Conservation (phyloP, 116 monocot species). For the Thalassia testudinum region DNA sequence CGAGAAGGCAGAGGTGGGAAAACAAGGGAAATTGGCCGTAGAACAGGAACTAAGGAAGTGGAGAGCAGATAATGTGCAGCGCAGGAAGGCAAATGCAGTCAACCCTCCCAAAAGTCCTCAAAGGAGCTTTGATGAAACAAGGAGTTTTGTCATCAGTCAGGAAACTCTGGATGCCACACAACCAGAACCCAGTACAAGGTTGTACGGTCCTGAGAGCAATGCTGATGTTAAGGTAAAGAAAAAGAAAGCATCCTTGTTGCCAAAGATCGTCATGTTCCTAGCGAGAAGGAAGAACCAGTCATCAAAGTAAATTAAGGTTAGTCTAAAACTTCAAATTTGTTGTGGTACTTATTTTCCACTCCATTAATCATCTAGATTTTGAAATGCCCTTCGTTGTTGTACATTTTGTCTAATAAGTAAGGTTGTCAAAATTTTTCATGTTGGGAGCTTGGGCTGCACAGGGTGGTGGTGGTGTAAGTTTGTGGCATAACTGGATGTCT, state of each 20-base stretch:
- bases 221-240: conserved; percentile 9
- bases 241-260: conserved; percentile 21
- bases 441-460: too few relatives aligned
- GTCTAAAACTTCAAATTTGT: too few relatives aligned
- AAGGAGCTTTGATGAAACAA: conserved; percentile 12
- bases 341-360: too few relatives aligned
- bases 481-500: too few relatives aligned
- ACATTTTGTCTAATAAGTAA: too few relatives aligned
- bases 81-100: conserved; percentile 17
- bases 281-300: conserved; percentile 10
- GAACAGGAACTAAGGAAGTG: conserved; percentile 66
- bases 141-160: conserved; percentile 2
- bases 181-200: neutral
- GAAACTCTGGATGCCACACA: neutral
- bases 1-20: conserved; percentile 37
- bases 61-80: conserved; percentile 47
- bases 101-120: conserved; percentile 14
- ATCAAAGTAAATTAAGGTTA: neutral
- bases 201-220: neutral
- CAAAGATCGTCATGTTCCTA: conserved; percentile 13
- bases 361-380: too few relatives aligned
- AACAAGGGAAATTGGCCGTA: conserved; percentile 42
- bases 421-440: too few relatives aligned
- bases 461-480: too few relatives aligned
- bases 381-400: too few relatives aligned